Evolutionary conservation across 2,329 filamentous ascomycete species (phyloP).

Genomic region (Monosporascus sp.): DNA sequence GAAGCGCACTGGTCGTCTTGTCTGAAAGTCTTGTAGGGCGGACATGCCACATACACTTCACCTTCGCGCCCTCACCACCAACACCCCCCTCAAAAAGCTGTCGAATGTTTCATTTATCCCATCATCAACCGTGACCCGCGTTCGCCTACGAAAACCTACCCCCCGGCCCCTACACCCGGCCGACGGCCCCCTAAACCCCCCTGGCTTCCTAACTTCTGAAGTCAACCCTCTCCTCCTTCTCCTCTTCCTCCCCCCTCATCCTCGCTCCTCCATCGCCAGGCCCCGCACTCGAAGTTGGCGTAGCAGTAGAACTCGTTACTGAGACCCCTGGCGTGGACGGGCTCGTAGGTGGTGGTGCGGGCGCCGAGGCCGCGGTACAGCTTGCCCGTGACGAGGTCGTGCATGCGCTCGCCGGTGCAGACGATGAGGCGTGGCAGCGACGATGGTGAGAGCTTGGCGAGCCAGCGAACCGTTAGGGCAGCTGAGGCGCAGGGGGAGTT

Average conservation of each 20-base stretch:
- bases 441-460: conserved; percentile 43
- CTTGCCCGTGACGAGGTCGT: conserved; percentile 49
- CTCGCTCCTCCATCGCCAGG: conserved; percentile 35
- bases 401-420: conserved; percentile 76
- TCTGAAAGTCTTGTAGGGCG: too few species aligned
- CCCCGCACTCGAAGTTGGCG: conserved; percentile 65
- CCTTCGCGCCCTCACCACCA: too few species aligned
- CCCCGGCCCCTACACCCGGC: too few species aligned
- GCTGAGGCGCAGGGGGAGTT: conserved; percentile 36
- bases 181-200: too few species aligned
- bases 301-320: conserved; percentile 81
- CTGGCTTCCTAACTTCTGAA: too few species aligned
- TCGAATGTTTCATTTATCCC: too few species aligned
- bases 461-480: conserved; percentile 70
- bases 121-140: too few species aligned
- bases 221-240: neutral
- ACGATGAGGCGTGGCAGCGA: conserved; percentile 46
- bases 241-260: conserved; percentile 2
- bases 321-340: conserved; percentile 64
- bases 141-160: too few species aligned
- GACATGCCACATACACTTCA: too few species aligned
- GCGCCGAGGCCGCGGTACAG: conserved; percentile 63
- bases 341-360: conserved; percentile 62
- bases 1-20: too few species aligned
- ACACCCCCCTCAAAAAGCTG: too few species aligned